These are phyloP conservation scores for Blastocrithidia nonstop DNA, from an alignment of 208 protist genomes.

Conservation along the genomic window DNA sequence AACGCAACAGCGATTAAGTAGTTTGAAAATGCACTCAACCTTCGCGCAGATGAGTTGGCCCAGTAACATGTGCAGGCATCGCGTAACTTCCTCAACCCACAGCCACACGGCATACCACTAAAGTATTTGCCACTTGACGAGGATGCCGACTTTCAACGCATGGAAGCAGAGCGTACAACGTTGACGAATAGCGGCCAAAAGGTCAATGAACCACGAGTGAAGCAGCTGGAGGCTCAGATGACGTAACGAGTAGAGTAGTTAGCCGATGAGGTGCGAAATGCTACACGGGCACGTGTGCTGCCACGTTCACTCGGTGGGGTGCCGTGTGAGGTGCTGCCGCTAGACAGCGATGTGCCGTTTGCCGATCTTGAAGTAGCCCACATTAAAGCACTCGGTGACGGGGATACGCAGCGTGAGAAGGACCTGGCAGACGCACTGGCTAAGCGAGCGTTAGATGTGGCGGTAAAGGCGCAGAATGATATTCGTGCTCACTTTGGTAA, in stretches of 20 bases:
- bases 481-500: slow-evolving; percentile 34
- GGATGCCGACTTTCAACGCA: slow-evolving; percentile 36
- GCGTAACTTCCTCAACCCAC: slow-evolving; percentile 46
- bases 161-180: slow-evolving; percentile 41
- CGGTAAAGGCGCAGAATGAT: slow-evolving; percentile 33
- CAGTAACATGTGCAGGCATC: slow-evolving; percentile 47
- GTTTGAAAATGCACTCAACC: slow-evolving; percentile 38
- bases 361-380: slow-evolving; percentile 49
- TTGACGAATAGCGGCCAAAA: slow-evolving; percentile 21
- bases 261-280: slow-evolving; percentile 27
- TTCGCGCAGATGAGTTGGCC: slow-evolving; percentile 51
- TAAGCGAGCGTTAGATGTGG: slow-evolving; percentile 44
- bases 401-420: slow-evolving; percentile 21
- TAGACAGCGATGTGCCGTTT: slow-evolving; percentile 60
- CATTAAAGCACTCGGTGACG: slow-evolving; percentile 33
- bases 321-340: slow-evolving; percentile 25
- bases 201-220: slow-evolving; percentile 15
- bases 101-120: slow-evolving; percentile 36
- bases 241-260: slow-evolving; percentile 38
- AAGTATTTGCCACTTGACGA: slow-evolving; percentile 49
- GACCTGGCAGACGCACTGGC: slow-evolving; percentile 44
- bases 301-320: slow-evolving; percentile 26
- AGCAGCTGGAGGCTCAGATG: slow-evolving; percentile 47
- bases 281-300: slow-evolving; percentile 21
- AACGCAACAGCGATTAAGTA: slow-evolving; percentile 36